phyloP scores from a whole-genome alignment of 768 basidiomycete species.

The Ephemerocybe angulata region DNA sequence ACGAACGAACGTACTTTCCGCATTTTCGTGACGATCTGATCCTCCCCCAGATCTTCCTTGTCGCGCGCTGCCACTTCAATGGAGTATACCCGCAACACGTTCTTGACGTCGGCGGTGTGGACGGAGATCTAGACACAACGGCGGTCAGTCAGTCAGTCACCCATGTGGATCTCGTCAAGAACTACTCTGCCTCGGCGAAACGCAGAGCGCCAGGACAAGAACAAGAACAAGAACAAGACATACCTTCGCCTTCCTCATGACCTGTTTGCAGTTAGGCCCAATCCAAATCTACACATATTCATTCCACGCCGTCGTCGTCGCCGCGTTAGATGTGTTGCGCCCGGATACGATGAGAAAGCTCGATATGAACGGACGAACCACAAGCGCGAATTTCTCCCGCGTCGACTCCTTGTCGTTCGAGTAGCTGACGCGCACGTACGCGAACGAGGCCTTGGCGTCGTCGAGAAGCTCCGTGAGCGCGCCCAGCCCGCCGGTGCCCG shows the following conservation, averaged over 20 bases:
- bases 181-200: constrained; percentile 22
- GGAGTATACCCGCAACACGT: constrained; percentile 70
- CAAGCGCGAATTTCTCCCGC: constrained; percentile 86
- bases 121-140: constrained; percentile 72
- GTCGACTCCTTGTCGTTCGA: constrained; percentile 82
- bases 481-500: constrained; percentile 73
- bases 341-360: constrained; percentile 19
- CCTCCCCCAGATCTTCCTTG: constrained; percentile 82
- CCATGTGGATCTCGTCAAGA: constrained; percentile 30
- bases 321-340: too few relatives aligned
- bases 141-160: constrained; percentile 13
- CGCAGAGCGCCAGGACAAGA: too few relatives aligned
- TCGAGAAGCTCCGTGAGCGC: constrained; percentile 74
- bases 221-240: constrained; percentile 31
- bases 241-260: constrained; percentile 92
- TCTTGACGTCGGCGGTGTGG: constrained; percentile 85
- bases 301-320: constrained; percentile 10
- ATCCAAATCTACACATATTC: constrained; percentile 58
- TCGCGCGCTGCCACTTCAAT: constrained; percentile 87
- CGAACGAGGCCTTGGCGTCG: constrained; percentile 76
- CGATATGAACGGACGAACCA: constrained; percentile 41
- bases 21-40: constrained; percentile 75
- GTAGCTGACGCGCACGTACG: constrained; percentile 80
- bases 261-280: constrained; percentile 73
- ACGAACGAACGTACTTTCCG: constrained; percentile 60